Percentiles rank a stretch among this genome's conserved stretches.
These are phyloP conservation scores for Chlamydomonas eustigma DNA, from an alignment of 139 green algal species.

Conservation along the genomic window DNA sequence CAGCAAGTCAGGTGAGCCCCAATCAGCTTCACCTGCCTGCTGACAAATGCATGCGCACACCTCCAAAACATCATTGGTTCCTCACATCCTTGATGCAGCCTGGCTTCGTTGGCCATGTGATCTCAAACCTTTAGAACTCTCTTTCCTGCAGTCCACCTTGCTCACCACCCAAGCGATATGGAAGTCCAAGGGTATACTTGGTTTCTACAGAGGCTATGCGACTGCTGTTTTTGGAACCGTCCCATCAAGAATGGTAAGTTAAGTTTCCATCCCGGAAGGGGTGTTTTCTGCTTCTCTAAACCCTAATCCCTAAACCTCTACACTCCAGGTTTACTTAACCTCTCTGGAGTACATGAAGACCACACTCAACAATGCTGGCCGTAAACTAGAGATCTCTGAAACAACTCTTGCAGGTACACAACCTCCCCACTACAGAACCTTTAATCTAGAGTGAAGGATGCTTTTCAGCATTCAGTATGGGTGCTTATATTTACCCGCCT, in stretches of 20 bases:
- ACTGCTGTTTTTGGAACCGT: conserved; percentile 72
- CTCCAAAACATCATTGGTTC: neutral
- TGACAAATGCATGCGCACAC: neutral
- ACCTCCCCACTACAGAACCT: too few relatives aligned
- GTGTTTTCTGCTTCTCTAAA: neutral
- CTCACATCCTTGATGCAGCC: neutral
- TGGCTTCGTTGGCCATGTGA: too few relatives aligned
- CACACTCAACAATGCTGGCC: neutral
- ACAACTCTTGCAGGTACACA: too few relatives aligned
- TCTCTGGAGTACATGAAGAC: neutral
- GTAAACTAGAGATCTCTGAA: neutral
- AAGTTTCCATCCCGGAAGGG: neutral
- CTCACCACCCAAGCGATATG: conserved; percentile 62
- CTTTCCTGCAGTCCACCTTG: conserved; percentile 35
- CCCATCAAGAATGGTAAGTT: conserved; percentile 26
- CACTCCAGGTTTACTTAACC: neutral
- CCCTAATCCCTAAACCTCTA: neutral
- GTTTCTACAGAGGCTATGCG: conserved; percentile 87
- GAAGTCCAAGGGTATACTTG: conserved; percentile 65
- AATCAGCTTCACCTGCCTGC: neutral
- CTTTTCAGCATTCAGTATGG: too few relatives aligned
- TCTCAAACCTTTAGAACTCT: neutral
- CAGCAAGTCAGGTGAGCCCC: neutral
- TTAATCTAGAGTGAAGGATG: too few relatives aligned
- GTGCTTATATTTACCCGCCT: too few relatives aligned